Evolutionary conservation across 2,329 filamentous ascomycete genomes (phyloP), one percentile per base, ranked within the genome.

Genomic region (Hymenoscyphus linearis): DNA sequence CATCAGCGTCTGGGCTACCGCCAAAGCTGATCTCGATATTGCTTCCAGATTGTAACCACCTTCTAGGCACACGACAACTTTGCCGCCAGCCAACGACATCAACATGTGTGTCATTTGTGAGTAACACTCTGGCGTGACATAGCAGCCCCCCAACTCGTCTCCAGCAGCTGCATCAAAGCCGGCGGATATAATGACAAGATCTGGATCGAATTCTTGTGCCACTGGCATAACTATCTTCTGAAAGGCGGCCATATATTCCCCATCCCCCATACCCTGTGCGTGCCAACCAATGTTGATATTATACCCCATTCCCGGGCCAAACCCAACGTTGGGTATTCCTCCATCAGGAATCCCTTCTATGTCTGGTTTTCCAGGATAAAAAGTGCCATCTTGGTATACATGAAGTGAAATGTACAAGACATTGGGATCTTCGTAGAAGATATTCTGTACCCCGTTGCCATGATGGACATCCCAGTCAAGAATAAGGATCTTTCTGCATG

Each of bases 31-130:
- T 61, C 90, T 87, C 0, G 95, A 96, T 62, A 99, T 99, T 0
- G 95, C 95, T 55, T 86, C 80, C 26, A 99, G 84, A 69, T 98
- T 98, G 76, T 99, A 99, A 9, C 95, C 95, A 25, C 95, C 95
- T 77, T 99, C 95, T 2, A 99, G 81, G 72, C 93, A 97, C 9
- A 97, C 93, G 2, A 91, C 90, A 14, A 99, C 82, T 72, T 93
- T 96, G 31, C 95, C 95, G 52, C 87, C 82, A 0, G 95, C 93
- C 22, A 99, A 80, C 2, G 91, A 92, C 93, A 97, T 98, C 55
- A 99, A 84, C 93, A 98, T 97, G 72, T 97, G 92, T 16, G 95
- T 98, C 95, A 99, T 98, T 72, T 99, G 93, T 14, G 93, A 91
- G 73, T 98, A 99, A 72, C 95, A 96, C 4, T 86, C 78, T 0